Evolutionary conservation across 2,329 filamentous ascomycete genomes (phyloP), one percentile per base, ranked within the genome.

Genomic region (Venturiaceae sp.): DNA sequence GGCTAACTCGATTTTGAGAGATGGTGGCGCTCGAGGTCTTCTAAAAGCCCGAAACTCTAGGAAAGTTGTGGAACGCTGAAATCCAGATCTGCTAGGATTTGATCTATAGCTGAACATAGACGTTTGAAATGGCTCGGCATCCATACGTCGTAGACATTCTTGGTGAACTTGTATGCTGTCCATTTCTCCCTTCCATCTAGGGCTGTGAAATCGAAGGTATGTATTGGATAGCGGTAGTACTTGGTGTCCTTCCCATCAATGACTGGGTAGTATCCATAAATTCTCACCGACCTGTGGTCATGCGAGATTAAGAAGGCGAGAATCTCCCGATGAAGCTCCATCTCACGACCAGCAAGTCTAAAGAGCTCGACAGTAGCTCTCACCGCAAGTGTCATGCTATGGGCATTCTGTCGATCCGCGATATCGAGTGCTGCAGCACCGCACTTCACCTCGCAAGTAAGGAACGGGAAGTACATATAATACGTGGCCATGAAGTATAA

Each of bases 391-490:
- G 63, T 66, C 60, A 64, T 63, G 50, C 62, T 66, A 53, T 66
- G 61, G 5, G 64, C 62, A 55, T 66, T 67, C 60, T 67, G 68
- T 60, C 65, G 62, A 59, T 68, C 63, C n/a, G 69, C 65, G 44
- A 66, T 61, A 34, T 69, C 65, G 61, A 63, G 72, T 1, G 63
- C 67, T 28, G 62, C 66, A 30, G 66, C 64, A 46, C 74, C 70
- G 60, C 72, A 77, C 64, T 79, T 78, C 1, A 79, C 75, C 63
- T 81, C 74, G 64, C 72, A 77, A 0, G 73, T 73, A 0, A 81
- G 66, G 61, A 80, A 81, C 2, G 76, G 76, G 61, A 81, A 79
- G 66, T 74, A 76, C 68, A 80, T 78, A 5, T 72, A 66, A 57
- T 70, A 74, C 11, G 74, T 80, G 8, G 64, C 72, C 68, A 76